A percentile compares a stretch with the other conserved stretches of the same genome.
Evolutionary conservation across 306 rosid genomes (phyloP).

Genomic region (Medicago truncatula): DNA sequence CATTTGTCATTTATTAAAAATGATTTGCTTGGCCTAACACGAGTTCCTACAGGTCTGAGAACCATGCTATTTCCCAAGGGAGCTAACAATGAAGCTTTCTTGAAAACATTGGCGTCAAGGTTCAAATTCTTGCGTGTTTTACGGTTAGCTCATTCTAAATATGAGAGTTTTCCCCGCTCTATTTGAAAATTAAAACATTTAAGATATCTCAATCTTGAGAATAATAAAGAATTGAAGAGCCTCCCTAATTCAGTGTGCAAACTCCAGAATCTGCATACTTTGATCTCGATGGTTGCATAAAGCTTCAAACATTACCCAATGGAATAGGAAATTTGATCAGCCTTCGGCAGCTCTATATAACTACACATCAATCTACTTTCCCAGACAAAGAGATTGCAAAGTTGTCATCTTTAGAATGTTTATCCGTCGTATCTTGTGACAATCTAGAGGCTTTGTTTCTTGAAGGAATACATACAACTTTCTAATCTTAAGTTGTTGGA

Average conservation of each 20-base stretch:
- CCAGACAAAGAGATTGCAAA: slow-evolving; percentile 3
- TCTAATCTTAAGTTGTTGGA: neutral
- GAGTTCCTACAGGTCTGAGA: neutral
- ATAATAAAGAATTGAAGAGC: neutral
- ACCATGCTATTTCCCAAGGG: neutral
- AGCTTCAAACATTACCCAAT: slow-evolving; percentile 6
- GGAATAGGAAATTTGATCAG: slow-evolving; percentile 14
- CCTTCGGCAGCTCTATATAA: neutral
- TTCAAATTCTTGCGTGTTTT: neutral
- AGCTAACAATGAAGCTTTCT: neutral
- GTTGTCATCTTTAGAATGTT: neutral
- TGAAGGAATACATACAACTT: slow-evolving; percentile 16
- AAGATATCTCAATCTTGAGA: neutral
- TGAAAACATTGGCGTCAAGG: neutral
- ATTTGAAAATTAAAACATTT: slow-evolving; percentile 26
- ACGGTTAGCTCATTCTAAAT: neutral
- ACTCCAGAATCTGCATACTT: neutral
- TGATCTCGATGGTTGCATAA: neutral
- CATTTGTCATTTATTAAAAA: slow-evolving; percentile 14
- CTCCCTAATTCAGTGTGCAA: slow-evolving; percentile 16
- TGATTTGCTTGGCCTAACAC: neutral
- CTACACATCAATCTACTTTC: neutral
- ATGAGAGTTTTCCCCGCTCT: neutral
- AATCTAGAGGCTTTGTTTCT: neutral
- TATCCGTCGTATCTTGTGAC: neutral